Conservation (phyloP, 179 eudicot genomes). For the Carnegiea gigantea region DNA sequence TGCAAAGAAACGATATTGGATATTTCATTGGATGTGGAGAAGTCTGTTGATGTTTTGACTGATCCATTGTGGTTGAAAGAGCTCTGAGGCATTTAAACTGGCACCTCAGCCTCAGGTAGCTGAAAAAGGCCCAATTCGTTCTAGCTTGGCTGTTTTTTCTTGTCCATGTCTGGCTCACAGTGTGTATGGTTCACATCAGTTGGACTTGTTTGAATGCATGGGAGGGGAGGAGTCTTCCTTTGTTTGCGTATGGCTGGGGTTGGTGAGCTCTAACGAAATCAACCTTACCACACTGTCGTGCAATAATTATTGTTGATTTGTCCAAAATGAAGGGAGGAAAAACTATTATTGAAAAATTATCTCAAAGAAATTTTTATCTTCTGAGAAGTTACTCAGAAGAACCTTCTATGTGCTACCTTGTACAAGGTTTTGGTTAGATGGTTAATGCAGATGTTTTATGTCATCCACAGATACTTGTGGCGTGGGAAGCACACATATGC, state of each 20-base stretch:
- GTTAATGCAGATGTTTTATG: conserved; percentile 17
- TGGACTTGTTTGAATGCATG: neutral
- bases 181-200: neutral
- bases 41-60: neutral
- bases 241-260: no score
- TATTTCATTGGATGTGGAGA: neutral
- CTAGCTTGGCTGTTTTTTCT: neutral
- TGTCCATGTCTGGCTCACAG: neutral
- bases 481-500: conserved; percentile 91
- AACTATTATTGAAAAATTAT: neutral
- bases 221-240: no score
- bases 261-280: no score
- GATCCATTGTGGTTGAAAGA: neutral
- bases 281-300: no score
- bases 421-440: neutral
- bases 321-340: neutral
- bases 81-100: neutral
- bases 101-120: neutral
- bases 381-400: neutral
- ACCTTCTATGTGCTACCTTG: neutral
- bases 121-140: neutral
- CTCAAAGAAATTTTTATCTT: neutral
- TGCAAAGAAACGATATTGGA: neutral
- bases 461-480: conserved; percentile 76
- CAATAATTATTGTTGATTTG: neutral